Percentiles rank a stretch among this genome's conserved stretches.
phyloP scores from a whole-genome alignment of 2,329 filamentous ascomycete genomes.

The Claviceps sorghi region DNA sequence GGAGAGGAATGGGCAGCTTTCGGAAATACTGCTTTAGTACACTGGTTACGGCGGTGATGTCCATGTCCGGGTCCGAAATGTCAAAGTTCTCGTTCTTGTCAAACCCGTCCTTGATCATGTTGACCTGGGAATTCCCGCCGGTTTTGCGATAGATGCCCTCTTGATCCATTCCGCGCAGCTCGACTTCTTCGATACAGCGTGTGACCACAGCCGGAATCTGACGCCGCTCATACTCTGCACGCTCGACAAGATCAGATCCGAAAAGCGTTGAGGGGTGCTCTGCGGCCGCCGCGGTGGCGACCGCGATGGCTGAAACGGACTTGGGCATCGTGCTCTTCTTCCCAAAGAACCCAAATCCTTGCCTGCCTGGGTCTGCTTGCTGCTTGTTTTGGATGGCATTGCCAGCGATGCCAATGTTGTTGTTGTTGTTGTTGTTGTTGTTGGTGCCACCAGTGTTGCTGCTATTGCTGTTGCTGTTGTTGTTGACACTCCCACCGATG shows the following conservation, averaged over 20 bases:
- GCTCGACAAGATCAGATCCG: constrained; percentile 73
- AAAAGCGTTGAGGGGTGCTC: constrained; percentile 55
- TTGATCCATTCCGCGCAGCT: constrained; percentile 88
- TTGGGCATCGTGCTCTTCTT: constrained; percentile 39
- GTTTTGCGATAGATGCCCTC: constrained; percentile 98
- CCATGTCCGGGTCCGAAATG: constrained; percentile 82
- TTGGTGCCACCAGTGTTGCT: not conserved
- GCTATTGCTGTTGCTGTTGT: constrained; percentile 8
- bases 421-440: too few species aligned
- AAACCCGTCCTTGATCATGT: constrained; percentile 80
- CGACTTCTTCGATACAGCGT: constrained; percentile 92
- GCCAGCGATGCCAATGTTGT: not conserved
- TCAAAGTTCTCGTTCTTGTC: constrained; percentile 76
- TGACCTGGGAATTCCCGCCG: constrained; percentile 80
- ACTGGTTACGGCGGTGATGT: constrained; percentile 93
- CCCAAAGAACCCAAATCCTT: constrained; percentile 60
- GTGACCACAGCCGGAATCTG: constrained; percentile 84
- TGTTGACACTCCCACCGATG: not conserved
- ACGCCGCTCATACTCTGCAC: constrained; percentile 75
- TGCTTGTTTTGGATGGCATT: constrained; percentile 12
- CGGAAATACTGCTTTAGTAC: constrained; percentile 96
- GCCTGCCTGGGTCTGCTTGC: constrained; percentile 25
- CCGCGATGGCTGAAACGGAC: constrained; percentile 28
- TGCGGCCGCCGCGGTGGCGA: constrained; percentile 27
- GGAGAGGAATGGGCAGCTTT: constrained; percentile 72